A percentile compares a stretch with the other conserved stretches of the same genome.
phyloP scores from a whole-genome alignment of 2,329 filamentous ascomycete species.

The Fusarium agapanthi region DNA sequence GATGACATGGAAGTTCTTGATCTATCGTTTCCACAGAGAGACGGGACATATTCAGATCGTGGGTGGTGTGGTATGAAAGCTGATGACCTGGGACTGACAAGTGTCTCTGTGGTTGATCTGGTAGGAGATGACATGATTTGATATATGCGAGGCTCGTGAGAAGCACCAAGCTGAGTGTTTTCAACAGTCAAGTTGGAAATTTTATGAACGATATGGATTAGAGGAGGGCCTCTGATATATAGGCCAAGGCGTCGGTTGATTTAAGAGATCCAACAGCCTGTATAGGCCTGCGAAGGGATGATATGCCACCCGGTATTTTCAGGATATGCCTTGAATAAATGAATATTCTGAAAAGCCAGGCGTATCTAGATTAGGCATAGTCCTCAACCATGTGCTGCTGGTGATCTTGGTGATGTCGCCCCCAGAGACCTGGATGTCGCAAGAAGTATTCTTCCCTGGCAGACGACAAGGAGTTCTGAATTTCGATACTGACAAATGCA shows the following conservation, averaged over 20 bases:
- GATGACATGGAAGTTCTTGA: constrained; percentile 15
- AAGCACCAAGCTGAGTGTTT: not conserved
- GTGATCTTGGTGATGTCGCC: not conserved
- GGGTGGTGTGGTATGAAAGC: constrained; percentile 25
- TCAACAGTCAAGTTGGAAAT: not conserved
- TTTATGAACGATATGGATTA: not conserved
- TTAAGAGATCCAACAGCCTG: not conserved
- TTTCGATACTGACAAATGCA: constrained; percentile 12
- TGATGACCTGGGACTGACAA: constrained; percentile 14
- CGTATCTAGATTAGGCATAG: constrained; percentile 20
- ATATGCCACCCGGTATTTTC: not conserved
- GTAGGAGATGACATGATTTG: constrained; percentile 15
- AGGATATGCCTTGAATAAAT: not conserved
- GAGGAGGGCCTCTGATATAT: not conserved
- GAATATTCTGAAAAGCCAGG: not conserved
- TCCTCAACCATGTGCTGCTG: constrained; percentile 4
- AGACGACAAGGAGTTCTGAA: not conserved
- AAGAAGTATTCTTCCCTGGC: not conserved
- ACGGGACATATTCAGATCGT: constrained; percentile 38
- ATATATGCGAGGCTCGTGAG: not conserved
- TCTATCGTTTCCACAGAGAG: constrained; percentile 33
- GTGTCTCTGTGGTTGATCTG: constrained; percentile 5
- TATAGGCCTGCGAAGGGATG: not conserved
- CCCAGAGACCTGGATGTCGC: not conserved
- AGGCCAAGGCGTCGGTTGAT: not conserved